A percentile compares a stretch with the other conserved stretches of the same genome.
Evolutionary conservation across 257 asterid species (phyloP).

Genomic region (Ilex asprella): DNA sequence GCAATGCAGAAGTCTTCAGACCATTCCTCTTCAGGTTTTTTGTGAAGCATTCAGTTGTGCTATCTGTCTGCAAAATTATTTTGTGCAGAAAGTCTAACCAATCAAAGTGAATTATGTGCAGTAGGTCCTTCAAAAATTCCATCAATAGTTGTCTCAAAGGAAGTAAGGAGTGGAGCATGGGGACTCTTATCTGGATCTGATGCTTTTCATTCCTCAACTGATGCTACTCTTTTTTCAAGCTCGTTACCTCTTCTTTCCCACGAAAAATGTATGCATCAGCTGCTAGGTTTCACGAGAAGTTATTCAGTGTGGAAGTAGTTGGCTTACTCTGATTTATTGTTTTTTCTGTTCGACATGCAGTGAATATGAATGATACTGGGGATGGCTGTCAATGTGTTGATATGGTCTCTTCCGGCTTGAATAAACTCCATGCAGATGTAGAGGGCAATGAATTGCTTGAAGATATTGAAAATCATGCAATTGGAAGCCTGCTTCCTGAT

Average conservation of each 20-base stretch:
- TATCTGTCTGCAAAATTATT: conserved; percentile 2
- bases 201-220: conserved; percentile 28
- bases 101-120: neutral
- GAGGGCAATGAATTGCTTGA: conserved; percentile 26
- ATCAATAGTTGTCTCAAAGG: conserved; percentile 17
- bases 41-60: neutral
- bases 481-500: conserved; percentile 53
- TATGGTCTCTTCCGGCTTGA: conserved; percentile 28
- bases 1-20: neutral
- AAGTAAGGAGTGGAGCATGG: conserved; percentile 34
- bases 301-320: neutral
- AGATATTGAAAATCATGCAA: conserved; percentile 23
- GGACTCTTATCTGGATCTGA: conserved; percentile 30
- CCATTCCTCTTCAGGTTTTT: neutral
- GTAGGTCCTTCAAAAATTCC: conserved; percentile 19
- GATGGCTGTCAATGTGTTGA: conserved; percentile 19
- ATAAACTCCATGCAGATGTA: conserved; percentile 19
- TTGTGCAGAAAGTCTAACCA: conserved; percentile 1
- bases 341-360: conserved; percentile 26
- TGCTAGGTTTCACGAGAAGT: neutral
- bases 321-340: conserved; percentile 8
- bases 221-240: conserved; percentile 46
- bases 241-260: conserved; percentile 54
- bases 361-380: conserved; percentile 22
- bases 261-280: conserved; percentile 33